These are phyloP conservation scores for Teunomyces aglyptinius DNA, from an alignment of 805 yeast genomes.

Conservation along the genomic window DNA sequence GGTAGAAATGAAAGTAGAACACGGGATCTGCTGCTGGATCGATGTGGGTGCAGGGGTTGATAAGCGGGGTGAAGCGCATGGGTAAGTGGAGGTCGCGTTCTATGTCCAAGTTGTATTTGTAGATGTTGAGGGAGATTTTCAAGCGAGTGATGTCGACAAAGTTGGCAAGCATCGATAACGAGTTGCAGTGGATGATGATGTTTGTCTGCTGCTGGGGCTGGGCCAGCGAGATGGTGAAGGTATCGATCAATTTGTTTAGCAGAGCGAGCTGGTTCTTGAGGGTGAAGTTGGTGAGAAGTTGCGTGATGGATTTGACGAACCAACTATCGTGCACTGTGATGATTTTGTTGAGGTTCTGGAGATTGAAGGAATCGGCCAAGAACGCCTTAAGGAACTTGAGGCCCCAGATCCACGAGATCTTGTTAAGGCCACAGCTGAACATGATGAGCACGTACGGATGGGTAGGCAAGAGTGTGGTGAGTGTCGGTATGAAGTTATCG, in stretches of 20 bases:
- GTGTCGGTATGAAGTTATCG: slow-evolving; percentile 54
- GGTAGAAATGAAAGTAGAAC: slow-evolving; percentile 46
- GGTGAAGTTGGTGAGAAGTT: slow-evolving; percentile 61
- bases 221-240: slow-evolving; percentile 16
- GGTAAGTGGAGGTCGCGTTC: slow-evolving; percentile 29
- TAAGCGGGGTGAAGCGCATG: slow-evolving; percentile 18
- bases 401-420: slow-evolving; percentile 71
- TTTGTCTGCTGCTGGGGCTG: slow-evolving; percentile 33
- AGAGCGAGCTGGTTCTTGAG: slow-evolving; percentile 25
- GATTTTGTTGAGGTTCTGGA: slow-evolving; percentile 51
- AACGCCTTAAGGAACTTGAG: slow-evolving; percentile 52
- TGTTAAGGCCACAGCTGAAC: slow-evolving; percentile 78
- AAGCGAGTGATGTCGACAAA: slow-evolving; percentile 72
- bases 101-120: slow-evolving; percentile 60
- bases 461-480: slow-evolving; percentile 58
- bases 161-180: slow-evolving; percentile 53
- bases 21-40: slow-evolving; percentile 17
- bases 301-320: slow-evolving; percentile 77
- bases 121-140: slow-evolving; percentile 73
- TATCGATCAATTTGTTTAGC: slow-evolving; percentile 26
- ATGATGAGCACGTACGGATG: slow-evolving; percentile 66
- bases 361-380: slow-evolving; percentile 52
- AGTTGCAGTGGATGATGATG: slow-evolving; percentile 44
- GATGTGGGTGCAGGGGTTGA: slow-evolving; percentile 19
- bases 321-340: slow-evolving; percentile 89